Conservation (phyloP, 768 basidiomycete genomes). For the Psilocybe subaeruginosa region DNA sequence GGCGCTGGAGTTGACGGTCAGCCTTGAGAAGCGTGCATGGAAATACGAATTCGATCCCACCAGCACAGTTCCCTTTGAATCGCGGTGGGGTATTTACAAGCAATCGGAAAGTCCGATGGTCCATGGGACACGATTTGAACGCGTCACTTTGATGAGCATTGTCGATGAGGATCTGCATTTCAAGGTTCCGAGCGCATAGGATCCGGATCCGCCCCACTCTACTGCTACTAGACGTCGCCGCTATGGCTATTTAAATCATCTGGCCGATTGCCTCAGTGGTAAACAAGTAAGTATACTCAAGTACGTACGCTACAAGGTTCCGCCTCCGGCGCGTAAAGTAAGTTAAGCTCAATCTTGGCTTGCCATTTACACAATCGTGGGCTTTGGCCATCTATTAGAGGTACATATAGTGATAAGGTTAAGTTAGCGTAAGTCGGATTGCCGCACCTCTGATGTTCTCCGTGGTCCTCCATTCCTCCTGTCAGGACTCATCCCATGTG, state of each 20-base stretch:
- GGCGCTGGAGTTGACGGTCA: conserved; percentile 3
- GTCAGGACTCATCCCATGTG: not conserved
- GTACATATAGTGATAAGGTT: not conserved
- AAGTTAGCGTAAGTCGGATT: not conserved
- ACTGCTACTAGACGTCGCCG: not conserved
- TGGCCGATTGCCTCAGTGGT: not conserved
- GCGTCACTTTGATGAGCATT: not conserved
- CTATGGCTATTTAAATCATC: not conserved
- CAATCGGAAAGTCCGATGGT: not conserved
- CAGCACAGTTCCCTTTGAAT: not conserved
- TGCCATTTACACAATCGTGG: not conserved
- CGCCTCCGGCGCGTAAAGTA: not conserved
- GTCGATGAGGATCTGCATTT: conserved; percentile 4
- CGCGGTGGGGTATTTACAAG: not conserved
- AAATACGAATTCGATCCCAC: not conserved
- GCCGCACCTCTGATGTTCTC: not conserved
- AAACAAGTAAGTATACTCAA: not conserved
- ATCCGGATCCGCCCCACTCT: conserved; percentile 1
- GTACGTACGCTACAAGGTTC: not conserved
- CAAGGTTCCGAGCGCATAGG: conserved; percentile 10
- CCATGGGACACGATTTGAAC: not conserved
- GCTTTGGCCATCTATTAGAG: not conserved
- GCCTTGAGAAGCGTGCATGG: not conserved
- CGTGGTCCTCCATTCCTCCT: not conserved
- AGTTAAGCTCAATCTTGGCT: not conserved